phyloP scores from a whole-genome alignment of 495 filamentous ascomycete species.

The Trichoderma asperelloides region DNA sequence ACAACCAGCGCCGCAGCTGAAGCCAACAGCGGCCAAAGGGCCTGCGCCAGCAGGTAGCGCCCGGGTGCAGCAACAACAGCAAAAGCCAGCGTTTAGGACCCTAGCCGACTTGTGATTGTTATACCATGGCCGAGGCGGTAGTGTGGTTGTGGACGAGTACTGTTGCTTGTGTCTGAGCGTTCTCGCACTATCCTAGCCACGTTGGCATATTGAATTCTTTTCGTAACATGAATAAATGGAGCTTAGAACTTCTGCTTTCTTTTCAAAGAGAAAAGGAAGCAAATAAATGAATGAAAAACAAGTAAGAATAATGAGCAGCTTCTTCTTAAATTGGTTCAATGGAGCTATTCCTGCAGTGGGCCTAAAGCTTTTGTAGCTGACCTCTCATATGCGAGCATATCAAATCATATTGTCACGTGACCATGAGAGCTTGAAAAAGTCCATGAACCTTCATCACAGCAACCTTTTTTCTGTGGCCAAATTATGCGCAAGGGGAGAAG shows the following conservation, averaged over 20 bases:
- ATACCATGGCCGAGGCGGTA: neutral
- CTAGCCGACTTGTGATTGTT: conserved; percentile 27
- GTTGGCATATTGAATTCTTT: neutral
- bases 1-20: conserved; percentile 17
- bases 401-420: neutral
- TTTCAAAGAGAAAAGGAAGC: neutral
- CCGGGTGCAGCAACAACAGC: conserved; percentile 19
- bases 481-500: neutral
- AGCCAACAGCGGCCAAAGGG: conserved; percentile 9
- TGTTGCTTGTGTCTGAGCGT: neutral
- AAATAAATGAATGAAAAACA: neutral
- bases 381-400: conserved; percentile 9
- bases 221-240: neutral
- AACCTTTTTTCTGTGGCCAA: neutral
- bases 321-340: neutral
- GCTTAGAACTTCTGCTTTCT: neutral
- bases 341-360: conserved; percentile 12
- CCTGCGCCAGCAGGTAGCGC: conserved; percentile 16
- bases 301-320: neutral
- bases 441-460: neutral
- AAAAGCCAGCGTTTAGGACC: conserved; percentile 31
- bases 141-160: neutral
- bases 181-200: neutral
- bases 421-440: neutral
- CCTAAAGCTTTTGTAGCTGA: conserved; percentile 6